These are phyloP conservation scores for Sinapis alba DNA, from an alignment of 441 rosid species.

Conservation along the genomic window DNA sequence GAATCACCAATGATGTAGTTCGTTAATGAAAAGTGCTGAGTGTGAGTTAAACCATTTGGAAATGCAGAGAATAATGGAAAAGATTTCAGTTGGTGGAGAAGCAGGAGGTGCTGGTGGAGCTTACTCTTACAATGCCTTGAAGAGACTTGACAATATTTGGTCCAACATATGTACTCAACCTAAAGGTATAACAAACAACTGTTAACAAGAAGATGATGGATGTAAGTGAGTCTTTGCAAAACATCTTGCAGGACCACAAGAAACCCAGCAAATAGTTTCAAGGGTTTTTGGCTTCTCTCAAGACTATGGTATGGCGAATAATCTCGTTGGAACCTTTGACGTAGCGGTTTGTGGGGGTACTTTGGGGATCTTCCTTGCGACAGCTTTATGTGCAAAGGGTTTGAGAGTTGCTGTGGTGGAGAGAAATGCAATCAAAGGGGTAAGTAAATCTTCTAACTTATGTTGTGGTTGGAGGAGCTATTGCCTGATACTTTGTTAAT, in stretches of 20 bases:
- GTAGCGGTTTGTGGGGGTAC: constrained; percentile 95
- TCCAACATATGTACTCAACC: constrained; percentile 66
- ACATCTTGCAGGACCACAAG: constrained; percentile 52
- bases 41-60: constrained; percentile 23
- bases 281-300: constrained; percentile 52
- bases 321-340: constrained; percentile 62
- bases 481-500: constrained; percentile 11
- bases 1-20: too few species aligned
- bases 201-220: background rate
- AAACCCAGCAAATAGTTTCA: constrained; percentile 67
- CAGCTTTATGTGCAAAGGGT: constrained; percentile 57
- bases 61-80: constrained; percentile 86
- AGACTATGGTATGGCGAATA: constrained; percentile 47
- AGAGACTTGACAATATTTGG: constrained; percentile 83
- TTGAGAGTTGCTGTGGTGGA: constrained; percentile 63
- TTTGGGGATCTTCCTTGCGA: constrained; percentile 86
- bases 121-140: constrained; percentile 77
- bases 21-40: constrained; percentile 15
- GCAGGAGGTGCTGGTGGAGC: constrained; percentile 96
- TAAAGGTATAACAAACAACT: constrained; percentile 40
- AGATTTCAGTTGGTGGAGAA: constrained; percentile 66
- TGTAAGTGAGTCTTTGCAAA: constrained; percentile 3
- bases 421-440: constrained; percentile 91
- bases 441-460: constrained; percentile 24
- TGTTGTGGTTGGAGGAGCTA: constrained; percentile 9